phyloP scores from a whole-genome alignment of 495 filamentous ascomycete species.

The Copromyces sp. region DNA sequence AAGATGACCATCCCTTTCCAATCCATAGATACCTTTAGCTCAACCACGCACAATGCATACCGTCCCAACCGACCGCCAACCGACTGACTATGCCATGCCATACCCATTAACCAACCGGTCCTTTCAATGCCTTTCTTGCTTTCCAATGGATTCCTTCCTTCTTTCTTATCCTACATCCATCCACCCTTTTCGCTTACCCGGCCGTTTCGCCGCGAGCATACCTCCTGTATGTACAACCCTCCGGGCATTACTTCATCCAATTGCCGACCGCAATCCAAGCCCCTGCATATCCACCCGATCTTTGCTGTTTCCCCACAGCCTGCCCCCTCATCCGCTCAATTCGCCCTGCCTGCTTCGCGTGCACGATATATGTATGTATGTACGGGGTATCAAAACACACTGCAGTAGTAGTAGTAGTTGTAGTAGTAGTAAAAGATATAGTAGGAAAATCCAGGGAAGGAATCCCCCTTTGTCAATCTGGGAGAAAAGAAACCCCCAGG shows the following conservation, averaged over 20 bases:
- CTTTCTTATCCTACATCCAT: background rate
- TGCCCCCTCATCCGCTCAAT: background rate
- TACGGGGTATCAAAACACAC: background rate
- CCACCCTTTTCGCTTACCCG: background rate
- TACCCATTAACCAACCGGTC: background rate
- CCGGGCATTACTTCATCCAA: background rate
- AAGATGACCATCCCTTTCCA: background rate
- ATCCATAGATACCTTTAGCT: background rate
- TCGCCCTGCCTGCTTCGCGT: background rate
- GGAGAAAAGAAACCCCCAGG: background rate
- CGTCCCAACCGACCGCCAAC: background rate
- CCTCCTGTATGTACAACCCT: background rate
- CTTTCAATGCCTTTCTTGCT: background rate
- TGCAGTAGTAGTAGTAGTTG: background rate
- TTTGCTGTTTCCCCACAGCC: background rate
- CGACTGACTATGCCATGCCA: background rate
- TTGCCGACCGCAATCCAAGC: too few relatives aligned
- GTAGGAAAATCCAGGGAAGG: background rate
- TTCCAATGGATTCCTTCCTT: background rate
- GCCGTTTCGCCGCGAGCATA: background rate
- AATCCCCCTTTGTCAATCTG: background rate
- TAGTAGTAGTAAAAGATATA: background rate
- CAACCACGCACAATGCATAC: background rate
- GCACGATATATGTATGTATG: background rate
- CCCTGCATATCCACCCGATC: background rate